Percentiles rank a stretch among this genome's conserved stretches.
Conservation (phyloP, 2,329 filamentous ascomycete genomes). For the Apiospora rasikravindrae region DNA sequence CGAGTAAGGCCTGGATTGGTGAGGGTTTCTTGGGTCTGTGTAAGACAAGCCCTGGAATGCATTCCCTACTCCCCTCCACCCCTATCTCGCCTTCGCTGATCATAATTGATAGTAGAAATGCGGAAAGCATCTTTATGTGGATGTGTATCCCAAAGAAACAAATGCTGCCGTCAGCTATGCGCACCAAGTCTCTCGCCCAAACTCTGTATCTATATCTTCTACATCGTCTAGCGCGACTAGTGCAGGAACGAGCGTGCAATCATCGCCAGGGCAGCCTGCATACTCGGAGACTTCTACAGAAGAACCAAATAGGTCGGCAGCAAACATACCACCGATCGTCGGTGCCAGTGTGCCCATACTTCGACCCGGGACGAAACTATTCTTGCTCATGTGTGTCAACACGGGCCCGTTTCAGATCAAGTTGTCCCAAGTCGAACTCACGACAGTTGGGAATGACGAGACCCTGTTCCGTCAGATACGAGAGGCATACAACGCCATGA, state of each 20-base stretch:
- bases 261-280: neutral
- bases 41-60: too few relatives aligned
- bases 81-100: too few relatives aligned
- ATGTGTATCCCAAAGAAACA: neutral
- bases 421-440: conserved; percentile 27
- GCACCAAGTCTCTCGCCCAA: neutral
- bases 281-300: too few relatives aligned
- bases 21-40: too few relatives aligned
- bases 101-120: too few relatives aligned
- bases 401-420: conserved; percentile 22
- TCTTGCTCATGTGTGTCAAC: conserved; percentile 30
- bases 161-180: neutral
- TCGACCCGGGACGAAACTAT: conserved; percentile 26
- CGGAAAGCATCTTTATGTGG: too few relatives aligned
- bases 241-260: neutral
- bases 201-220: neutral
- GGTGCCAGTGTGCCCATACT: conserved; percentile 13
- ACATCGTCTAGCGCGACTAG: neutral
- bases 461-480: neutral
- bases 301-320: neutral
- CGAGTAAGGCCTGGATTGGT: too few relatives aligned
- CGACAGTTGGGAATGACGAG: conserved; percentile 22
- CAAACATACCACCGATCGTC: too few relatives aligned
- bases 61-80: too few relatives aligned
- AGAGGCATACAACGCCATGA: neutral